These are phyloP conservation scores for Myotisia sp. DNA, from an alignment of 2,329 filamentous ascomycete genomes.

Conservation along the genomic window DNA sequence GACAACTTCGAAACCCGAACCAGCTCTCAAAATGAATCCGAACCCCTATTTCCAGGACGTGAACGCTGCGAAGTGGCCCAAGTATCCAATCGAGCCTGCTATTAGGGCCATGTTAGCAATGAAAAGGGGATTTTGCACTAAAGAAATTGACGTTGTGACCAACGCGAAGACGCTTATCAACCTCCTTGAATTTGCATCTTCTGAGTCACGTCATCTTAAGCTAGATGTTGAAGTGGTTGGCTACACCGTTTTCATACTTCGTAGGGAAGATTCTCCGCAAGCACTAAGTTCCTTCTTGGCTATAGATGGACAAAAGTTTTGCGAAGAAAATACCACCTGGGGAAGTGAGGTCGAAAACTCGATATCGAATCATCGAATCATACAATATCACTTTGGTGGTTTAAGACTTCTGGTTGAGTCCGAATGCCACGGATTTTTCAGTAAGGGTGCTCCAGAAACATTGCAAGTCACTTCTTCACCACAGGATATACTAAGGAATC, in stretches of 20 bases:
- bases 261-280: constrained; percentile 45
- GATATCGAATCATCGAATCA: constrained; percentile 46
- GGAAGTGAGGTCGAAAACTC: constrained; percentile 40
- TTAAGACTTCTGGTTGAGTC: constrained; percentile 41
- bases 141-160: constrained; percentile 40
- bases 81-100: constrained; percentile 33
- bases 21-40: constrained; percentile 29
- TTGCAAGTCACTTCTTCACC: not conserved
- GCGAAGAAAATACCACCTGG: constrained; percentile 53
- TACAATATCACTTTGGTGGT: constrained; percentile 44
- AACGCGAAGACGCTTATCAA: constrained; percentile 50
- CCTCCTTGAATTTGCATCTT: constrained; percentile 29
- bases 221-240: constrained; percentile 38
- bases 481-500: too few species aligned
- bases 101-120: constrained; percentile 29
- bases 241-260: constrained; percentile 47
- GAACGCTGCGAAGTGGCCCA: constrained; percentile 21
- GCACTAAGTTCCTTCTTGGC: constrained; percentile 41
- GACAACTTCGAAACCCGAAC: constrained; percentile 29
- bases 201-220: constrained; percentile 2
- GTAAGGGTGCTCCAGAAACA: constrained; percentile 14
- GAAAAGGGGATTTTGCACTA: constrained; percentile 23
- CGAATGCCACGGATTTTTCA: constrained; percentile 45
- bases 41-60: constrained; percentile 34
- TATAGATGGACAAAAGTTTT: constrained; percentile 54